phyloP scores from a whole-genome alignment of 352 stramenopile species.

The Phytopythium vexans region DNA sequence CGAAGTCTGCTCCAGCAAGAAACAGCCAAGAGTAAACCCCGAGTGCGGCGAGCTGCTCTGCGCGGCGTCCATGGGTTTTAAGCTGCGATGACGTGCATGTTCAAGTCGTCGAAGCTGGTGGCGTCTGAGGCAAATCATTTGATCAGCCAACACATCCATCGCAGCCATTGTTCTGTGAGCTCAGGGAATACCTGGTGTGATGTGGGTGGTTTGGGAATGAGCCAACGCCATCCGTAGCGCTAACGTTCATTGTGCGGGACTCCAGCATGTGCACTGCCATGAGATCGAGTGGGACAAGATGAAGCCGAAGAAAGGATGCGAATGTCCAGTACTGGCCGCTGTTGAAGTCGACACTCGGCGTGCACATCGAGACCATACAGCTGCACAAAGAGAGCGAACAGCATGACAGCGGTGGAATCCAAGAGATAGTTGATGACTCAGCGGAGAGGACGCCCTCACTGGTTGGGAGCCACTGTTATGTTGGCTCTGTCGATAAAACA shows the following conservation, averaged over 20 bases:
- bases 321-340: conserved; percentile 10
- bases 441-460: too few species aligned
- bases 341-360: conserved; percentile 9
- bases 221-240: too few species aligned
- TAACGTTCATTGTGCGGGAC: too few species aligned
- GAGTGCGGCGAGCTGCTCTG: conserved; percentile 23
- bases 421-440: too few species aligned
- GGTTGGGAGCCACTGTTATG: too few species aligned
- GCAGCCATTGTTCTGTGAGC: too few species aligned
- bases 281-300: conserved; percentile 1
- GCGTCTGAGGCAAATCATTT: background rate
- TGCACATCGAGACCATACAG: conserved; percentile 2
- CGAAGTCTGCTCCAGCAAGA: conserved; percentile 13
- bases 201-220: too few species aligned
- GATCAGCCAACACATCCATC: too few species aligned
- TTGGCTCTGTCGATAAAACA: too few species aligned
- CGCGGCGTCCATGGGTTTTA: conserved; percentile 50
- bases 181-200: too few species aligned
- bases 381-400: background rate
- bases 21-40: conserved; percentile 13
- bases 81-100: background rate
- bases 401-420: background rate
- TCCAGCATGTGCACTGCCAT: conserved; percentile 4
- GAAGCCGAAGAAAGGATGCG: conserved; percentile 4
- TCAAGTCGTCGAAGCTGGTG: background rate